Conservation (phyloP, 2,329 filamentous ascomycete species). For the Trichophaea hybrida region DNA sequence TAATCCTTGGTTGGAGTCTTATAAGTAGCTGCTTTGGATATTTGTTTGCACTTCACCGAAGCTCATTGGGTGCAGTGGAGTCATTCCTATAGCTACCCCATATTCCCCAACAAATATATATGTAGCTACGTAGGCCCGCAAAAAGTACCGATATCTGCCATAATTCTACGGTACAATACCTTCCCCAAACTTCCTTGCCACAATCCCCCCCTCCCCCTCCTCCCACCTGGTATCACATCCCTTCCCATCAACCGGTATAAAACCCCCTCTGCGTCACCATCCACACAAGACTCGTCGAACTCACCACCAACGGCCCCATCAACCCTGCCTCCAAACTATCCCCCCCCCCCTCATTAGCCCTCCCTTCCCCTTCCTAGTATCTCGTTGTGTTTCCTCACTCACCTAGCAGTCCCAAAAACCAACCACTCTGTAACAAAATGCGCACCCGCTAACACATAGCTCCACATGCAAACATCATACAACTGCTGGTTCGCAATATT, state of each 20-base stretch:
- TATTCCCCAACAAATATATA: no score
- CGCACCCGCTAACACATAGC: slow-evolving; percentile 59
- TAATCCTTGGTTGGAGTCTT: no score
- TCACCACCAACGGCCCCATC: slow-evolving; percentile 44
- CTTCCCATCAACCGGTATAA: slow-evolving; percentile 41
- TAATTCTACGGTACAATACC: no score
- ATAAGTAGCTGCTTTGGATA: no score
- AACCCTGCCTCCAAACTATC: slow-evolving; percentile 37
- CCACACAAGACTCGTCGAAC: slow-evolving; percentile 43
- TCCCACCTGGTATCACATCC: neutral
- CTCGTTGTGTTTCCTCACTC: slow-evolving; percentile 28
- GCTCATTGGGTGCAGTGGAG: no score
- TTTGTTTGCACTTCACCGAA: no score
- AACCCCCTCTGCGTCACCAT: slow-evolving; percentile 52
- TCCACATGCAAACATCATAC: slow-evolving; percentile 71
- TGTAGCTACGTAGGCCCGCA: no score
- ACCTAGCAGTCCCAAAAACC: slow-evolving; percentile 59
- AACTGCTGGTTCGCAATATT: slow-evolving; percentile 56
- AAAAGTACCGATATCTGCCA: no score
- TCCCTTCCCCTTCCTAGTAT: neutral
- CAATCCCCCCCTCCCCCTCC: neutral
- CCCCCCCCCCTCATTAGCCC: neutral
- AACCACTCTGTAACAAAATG: slow-evolving; percentile 75
- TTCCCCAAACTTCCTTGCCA: neutral
- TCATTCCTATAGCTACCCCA: no score